A percentile compares a stretch with the other conserved stretches of the same genome.
These are phyloP conservation scores for Mortierella antarctica DNA, from an alignment of 192 early-diverging fungal species.

Conservation along the genomic window DNA sequence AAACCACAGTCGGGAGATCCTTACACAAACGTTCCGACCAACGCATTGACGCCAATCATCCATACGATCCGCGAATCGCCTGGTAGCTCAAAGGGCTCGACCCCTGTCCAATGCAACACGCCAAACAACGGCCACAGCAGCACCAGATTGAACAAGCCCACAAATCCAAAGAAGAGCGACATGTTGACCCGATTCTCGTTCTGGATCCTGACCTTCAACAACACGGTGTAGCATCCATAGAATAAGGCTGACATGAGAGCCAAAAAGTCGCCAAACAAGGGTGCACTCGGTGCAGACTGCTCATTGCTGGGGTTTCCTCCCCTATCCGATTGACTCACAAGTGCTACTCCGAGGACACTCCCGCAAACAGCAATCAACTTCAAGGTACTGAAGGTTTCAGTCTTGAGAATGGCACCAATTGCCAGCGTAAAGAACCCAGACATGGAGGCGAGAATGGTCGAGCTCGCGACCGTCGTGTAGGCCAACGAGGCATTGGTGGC, in stretches of 20 bases:
- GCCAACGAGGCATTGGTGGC: slow-evolving; percentile 78
- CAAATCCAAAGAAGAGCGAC: slow-evolving; percentile 84
- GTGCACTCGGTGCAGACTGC: slow-evolving; percentile 34
- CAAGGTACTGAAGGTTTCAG: slow-evolving; percentile 67
- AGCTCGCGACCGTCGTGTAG: slow-evolving; percentile 79
- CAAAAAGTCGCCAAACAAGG: slow-evolving; percentile 74
- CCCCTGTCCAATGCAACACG: slow-evolving; percentile 65
- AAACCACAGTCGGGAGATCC: slow-evolving; percentile 4
- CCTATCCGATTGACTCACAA: slow-evolving; percentile 65
- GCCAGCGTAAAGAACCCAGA: slow-evolving; percentile 80
- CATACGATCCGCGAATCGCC: slow-evolving; percentile 59
- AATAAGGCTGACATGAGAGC: slow-evolving; percentile 79
- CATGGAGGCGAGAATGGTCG: slow-evolving; percentile 79
- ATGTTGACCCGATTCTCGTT: slow-evolving; percentile 76
- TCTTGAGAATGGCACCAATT: slow-evolving; percentile 68
- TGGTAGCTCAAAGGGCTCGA: slow-evolving; percentile 76
- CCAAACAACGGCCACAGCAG: slow-evolving; percentile 76
- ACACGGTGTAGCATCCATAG: slow-evolving; percentile 81
- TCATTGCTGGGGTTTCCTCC: slow-evolving; percentile 34
- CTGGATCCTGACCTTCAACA: slow-evolving; percentile 76
- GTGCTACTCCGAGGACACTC: slow-evolving; percentile 72
- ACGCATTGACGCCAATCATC: slow-evolving; percentile 78
- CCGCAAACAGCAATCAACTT: slow-evolving; percentile 70
- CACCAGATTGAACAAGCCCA: slow-evolving; percentile 77
- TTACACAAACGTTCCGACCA: slow-evolving; percentile 83